Base-by-base conservation (phyloP, 2,329 filamentous ascomycete species). In the Drechslerella dactyloides region DNA sequence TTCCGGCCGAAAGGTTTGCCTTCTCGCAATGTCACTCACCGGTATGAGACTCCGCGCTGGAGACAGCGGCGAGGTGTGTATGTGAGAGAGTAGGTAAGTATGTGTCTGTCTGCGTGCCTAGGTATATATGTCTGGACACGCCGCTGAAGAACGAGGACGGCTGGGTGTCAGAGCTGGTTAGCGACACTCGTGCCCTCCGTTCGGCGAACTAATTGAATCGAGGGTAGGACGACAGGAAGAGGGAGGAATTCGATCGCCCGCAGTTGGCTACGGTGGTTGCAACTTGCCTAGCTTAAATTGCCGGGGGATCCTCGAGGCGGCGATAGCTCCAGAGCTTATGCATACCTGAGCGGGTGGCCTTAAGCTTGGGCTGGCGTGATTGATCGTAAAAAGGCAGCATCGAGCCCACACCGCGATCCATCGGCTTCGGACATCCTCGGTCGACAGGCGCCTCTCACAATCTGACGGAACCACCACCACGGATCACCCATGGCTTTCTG, bases 371-470 rank as follows among this genome's bases (percentile, higher is more conserved):
- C n/a, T 42, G 59, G 19, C 58, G 17, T 46, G 24, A 52, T 42
- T 33, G 60, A 70, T 70, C 59, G 60, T 55, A 70, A 59, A 54
- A 54, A 23, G 63, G 59, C 55, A 40, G 50, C 59, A 62, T 55
- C 50, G 59, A 40, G 56, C 56, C 30, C 40, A 24, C 33, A 54
- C 51, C 30, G 56, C 57, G 48, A 58, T 37, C 33, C 27, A 33
- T 42, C 37, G 37, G 37, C 35, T 42, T 60, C 66, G 66, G 66
- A 70, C 59, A 70, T 70, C 66, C 66, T 70, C 66, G 66, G 66
- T 70, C 59, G 54, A 60, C 55, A 64, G 59, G 37, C 37, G 37
- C 11, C 33, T 21, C 51, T 33, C 33, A 44, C 23, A 27, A 15
- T 23, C n/a, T 51, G n/a, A 19, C 46, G 19, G 23, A 51, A 51